These are phyloP conservation scores for Talaromyces ruber DNA, from an alignment of 495 filamentous ascomycete genomes.

Conservation along the genomic window DNA sequence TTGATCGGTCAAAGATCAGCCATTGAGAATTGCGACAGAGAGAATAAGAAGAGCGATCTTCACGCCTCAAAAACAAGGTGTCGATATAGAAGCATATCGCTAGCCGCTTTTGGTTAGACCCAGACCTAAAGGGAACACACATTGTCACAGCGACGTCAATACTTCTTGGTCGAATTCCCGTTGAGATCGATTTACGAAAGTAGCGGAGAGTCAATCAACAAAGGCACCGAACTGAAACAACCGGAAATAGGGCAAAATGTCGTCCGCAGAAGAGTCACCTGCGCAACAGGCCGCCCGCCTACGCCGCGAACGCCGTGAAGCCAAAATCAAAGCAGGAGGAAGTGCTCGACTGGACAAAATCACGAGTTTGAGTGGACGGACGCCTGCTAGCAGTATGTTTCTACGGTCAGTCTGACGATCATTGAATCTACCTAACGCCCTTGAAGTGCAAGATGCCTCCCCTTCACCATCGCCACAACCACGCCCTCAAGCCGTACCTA, in stretches of 20 bases:
- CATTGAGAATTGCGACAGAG: background rate
- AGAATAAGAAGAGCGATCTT: background rate
- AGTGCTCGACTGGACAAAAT: constrained; percentile 76
- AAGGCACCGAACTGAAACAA: background rate
- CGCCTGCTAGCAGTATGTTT: constrained; percentile 33
- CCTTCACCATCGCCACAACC: constrained; percentile 16
- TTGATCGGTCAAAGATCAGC: background rate
- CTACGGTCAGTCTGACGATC: background rate
- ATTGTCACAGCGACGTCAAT: background rate
- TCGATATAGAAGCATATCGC: background rate
- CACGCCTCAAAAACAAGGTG: background rate
- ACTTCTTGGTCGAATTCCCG: too few relatives aligned
- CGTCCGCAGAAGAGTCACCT: constrained; percentile 41
- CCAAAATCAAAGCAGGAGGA: constrained; percentile 80
- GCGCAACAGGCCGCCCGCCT: constrained; percentile 67
- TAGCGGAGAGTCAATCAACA: background rate
- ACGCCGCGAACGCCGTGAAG: constrained; percentile 82
- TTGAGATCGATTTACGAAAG: background rate
- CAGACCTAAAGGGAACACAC: background rate
- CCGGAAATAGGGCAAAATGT: constrained; percentile 14
- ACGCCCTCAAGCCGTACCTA: constrained; percentile 1
- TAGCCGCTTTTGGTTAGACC: background rate
- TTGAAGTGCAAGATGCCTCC: constrained; percentile 23
- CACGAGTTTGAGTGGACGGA: constrained; percentile 63
- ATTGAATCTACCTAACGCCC: constrained; percentile 8